Conservation (phyloP, 164 flowering plant species). For the Macadamia tetraphylla region DNA sequence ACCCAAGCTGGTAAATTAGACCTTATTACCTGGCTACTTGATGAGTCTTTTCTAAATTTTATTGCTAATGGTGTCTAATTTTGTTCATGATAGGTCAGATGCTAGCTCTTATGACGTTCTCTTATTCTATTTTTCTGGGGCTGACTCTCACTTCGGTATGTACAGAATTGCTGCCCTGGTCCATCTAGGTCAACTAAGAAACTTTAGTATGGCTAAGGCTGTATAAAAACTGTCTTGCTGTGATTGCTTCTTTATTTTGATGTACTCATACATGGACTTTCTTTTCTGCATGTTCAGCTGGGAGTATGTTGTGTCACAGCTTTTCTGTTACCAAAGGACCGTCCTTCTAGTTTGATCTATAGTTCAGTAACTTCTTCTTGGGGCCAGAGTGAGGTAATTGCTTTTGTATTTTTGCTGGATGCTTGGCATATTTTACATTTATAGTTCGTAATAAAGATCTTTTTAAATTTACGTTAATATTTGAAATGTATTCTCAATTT, state of each 20-base stretch:
- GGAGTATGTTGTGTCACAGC: conserved; percentile 12
- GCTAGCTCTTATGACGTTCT: conserved; percentile 12
- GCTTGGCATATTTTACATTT: not conserved
- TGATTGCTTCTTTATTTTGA: not conserved
- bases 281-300: conserved; percentile 7
- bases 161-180: not conserved
- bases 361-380: not conserved
- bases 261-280: not conserved
- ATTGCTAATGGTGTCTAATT: not conserved
- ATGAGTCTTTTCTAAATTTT: no score
- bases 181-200: not conserved
- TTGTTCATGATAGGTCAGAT: conserved; percentile 15
- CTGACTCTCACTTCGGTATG: conserved; percentile 17
- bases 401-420: not conserved
- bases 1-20: no score
- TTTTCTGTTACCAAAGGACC: conserved; percentile 14
- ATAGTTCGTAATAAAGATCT: no score
- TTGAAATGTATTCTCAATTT: no score
- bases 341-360: conserved; percentile 6
- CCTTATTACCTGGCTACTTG: no score
- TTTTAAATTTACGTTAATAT: no score
- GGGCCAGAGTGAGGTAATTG: conserved; percentile 13
- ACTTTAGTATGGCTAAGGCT: not conserved
- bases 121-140: conserved; percentile 8
- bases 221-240: no score